Evolutionary conservation across 441 rosid genomes (phyloP).

Genomic region (Brassica balearica): DNA sequence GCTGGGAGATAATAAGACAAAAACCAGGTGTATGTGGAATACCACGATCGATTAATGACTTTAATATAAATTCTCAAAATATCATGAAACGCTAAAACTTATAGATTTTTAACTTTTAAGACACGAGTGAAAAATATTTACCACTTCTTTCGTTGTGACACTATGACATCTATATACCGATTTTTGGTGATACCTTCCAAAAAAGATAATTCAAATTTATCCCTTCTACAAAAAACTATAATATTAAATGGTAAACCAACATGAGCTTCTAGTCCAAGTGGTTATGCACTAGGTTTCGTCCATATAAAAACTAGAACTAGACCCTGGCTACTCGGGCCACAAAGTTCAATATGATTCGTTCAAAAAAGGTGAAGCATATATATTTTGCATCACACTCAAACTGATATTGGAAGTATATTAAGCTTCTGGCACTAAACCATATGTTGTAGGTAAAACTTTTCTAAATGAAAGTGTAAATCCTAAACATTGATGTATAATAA

Average conservation of each 20-base stretch:
- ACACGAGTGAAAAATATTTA: background rate
- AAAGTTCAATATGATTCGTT: background rate
- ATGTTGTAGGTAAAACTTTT: background rate
- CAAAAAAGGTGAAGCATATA: background rate
- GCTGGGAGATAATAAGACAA: constrained; percentile 22
- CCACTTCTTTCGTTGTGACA: background rate
- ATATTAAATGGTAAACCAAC: background rate
- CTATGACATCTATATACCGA: background rate
- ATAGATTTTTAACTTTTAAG: background rate
- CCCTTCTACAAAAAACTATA: background rate
- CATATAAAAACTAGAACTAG: background rate
- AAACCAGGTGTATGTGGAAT: background rate
- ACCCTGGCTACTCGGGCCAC: background rate
- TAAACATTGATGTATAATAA: background rate
- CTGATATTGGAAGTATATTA: background rate
- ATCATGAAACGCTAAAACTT: background rate
- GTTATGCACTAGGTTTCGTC: background rate
- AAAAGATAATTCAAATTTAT: too few relatives aligned
- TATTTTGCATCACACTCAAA: background rate
- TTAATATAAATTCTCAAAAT: background rate
- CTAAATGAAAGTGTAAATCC: background rate
- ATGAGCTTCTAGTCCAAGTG: background rate
- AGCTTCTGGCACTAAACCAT: background rate
- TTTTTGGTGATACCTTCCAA: background rate
- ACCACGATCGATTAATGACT: constrained; percentile 2